Evolutionary conservation across 164 flowering plant species (phyloP), one percentile per base, ranked within the genome.

Genomic region (Protea cynaroides): DNA sequence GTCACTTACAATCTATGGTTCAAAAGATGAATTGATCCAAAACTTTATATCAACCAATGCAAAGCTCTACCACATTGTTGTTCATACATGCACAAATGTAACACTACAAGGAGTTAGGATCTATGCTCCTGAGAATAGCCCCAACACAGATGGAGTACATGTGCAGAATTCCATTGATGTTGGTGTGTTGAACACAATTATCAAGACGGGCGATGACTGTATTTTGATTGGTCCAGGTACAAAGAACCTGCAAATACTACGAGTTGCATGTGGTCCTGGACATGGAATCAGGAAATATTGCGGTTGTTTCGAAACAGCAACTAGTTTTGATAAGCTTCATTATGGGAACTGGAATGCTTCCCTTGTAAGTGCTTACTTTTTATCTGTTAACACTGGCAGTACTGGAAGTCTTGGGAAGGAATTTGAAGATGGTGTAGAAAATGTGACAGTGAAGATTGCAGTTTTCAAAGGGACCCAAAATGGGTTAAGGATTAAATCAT

Each of bases 221-320:
- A 37, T 74, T 25, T 70, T 74, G 0, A 63, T 70, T 13, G 77
- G 77, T 13, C 68, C 74, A 0, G 74, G 77, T 0, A 40, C 62
- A 22, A 8, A 53, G 18, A 60, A 63, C 36, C 47, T 74, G 43
- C 67, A 65, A 71, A 67, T 70, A 2, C 71, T 70, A 19, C 61
- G 68, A 0, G 38, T 74, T 25, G 25, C 58, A 0, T 74, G 77
- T 47, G 74, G 77, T 18, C 77, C 77, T 14, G 71, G 77, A 22
- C 74, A 74, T 53, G 74, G 77, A 0, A 67, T 74, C 1, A 70
- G 77, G 77, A 71, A 65, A 58, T 21, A 58, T 0, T n/a, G n/a
- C n/a, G n/a, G n/a, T n/a, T n/a, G n/a, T n/a, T n/a, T n/a, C n/a
- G n/a, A n/a, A n/a, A n/a, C n/a, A n/a, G n/a, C n/a, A n/a, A 17